Evolutionary conservation across 306 rosid genomes (phyloP).

Genomic region (Clitoria ternatea): DNA sequence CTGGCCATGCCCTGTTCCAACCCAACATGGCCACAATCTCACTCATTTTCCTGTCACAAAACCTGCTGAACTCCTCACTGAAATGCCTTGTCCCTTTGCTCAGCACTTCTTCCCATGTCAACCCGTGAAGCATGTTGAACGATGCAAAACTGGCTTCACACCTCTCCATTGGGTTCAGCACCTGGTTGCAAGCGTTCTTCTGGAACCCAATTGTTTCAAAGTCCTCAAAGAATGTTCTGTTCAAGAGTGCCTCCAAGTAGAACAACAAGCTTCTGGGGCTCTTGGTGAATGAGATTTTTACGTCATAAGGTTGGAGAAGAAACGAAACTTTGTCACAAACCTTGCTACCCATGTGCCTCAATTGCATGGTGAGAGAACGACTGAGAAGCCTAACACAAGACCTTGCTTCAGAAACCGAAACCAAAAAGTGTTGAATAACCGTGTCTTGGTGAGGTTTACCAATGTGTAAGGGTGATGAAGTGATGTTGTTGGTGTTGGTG

Average conservation of each 20-base stretch:
- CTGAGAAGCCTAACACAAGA: constrained; percentile 53
- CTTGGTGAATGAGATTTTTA: constrained; percentile 49
- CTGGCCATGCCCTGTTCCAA: constrained; percentile 98
- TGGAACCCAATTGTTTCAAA: constrained; percentile 76
- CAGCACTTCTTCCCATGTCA: constrained; percentile 91
- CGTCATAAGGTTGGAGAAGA: constrained; percentile 73
- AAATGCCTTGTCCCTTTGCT: constrained; percentile 87
- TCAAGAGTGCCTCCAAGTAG: constrained; percentile 71
- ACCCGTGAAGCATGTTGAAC: constrained; percentile 44
- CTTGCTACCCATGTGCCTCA: constrained; percentile 66
- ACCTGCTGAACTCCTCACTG: constrained; percentile 88
- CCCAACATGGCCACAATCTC: constrained; percentile 83
- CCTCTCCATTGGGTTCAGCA: constrained; percentile 61
- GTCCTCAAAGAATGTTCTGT: constrained; percentile 73
- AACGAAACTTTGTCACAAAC: constrained; percentile 57
- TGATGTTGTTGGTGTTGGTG: neutral
- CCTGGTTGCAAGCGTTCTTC: constrained; percentile 38
- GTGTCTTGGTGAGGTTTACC: constrained; percentile 15
- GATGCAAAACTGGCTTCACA: constrained; percentile 56
- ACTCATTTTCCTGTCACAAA: constrained; percentile 95
- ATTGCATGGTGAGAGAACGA: constrained; percentile 72
- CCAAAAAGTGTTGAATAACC: constrained; percentile 54
- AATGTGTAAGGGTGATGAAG: neutral
- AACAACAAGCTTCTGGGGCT: constrained; percentile 58
- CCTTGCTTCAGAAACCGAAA: constrained; percentile 68